These are phyloP conservation scores for Dothideomycetes sp. DNA, from an alignment of 2,329 filamentous ascomycete species.

Conservation along the genomic window DNA sequence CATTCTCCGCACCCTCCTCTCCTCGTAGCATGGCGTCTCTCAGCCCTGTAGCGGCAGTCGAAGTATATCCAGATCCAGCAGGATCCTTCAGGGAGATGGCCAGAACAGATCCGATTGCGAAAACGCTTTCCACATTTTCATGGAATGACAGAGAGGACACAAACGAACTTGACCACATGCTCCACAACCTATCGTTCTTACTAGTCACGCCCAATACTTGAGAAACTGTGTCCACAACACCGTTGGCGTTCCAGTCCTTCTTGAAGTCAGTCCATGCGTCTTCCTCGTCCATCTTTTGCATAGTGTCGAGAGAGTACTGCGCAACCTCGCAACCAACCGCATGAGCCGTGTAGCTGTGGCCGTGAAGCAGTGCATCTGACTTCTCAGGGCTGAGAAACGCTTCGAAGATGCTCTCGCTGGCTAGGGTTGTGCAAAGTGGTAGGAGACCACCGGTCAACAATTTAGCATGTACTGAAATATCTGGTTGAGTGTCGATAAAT, in stretches of 20 bases:
- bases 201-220: background rate
- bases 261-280: conserved; percentile 49
- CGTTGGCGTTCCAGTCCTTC: conserved; percentile 30
- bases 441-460: conserved; percentile 70
- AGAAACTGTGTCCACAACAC: background rate
- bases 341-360: conserved; percentile 81
- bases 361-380: conserved; percentile 68
- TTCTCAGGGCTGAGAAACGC: conserved; percentile 64
- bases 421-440: conserved; percentile 65
- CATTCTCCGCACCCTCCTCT: conserved; percentile 23
- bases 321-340: conserved; percentile 72
- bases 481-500: conserved; percentile 57
- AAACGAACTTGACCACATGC: conserved; percentile 56
- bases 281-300: conserved; percentile 46
- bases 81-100: conserved; percentile 49
- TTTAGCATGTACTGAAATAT: conserved; percentile 75
- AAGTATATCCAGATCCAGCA: conserved; percentile 43
- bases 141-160: conserved; percentile 48
- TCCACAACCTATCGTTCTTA: conserved; percentile 41
- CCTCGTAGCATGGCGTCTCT: conserved; percentile 37
- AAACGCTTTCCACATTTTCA: conserved; percentile 49
- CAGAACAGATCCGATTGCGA: conserved; percentile 65
- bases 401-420: conserved; percentile 61
- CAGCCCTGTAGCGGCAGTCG: conserved; percentile 41
- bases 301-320: conserved; percentile 49